Evolutionary conservation across 169 alveolate species (phyloP).

Genomic region (Babesia ovata): DNA sequence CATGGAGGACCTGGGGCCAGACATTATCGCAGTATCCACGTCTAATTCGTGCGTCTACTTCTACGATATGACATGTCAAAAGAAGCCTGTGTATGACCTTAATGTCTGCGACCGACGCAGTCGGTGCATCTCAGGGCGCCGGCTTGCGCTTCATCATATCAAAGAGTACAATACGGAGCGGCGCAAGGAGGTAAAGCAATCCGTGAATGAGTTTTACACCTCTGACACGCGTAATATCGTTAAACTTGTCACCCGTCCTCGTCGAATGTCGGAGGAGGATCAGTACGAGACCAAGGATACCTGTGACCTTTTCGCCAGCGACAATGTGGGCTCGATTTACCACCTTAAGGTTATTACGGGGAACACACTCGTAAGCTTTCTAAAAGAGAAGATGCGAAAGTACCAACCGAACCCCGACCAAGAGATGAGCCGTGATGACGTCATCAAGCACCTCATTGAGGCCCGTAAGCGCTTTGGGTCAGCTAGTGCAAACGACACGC

Average conservation of each 20-base stretch:
- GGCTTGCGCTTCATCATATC: conserved; percentile 11
- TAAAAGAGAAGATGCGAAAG: conserved; percentile 45
- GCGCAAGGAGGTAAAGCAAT: conserved; percentile 17
- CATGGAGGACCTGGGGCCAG: conserved; percentile 68
- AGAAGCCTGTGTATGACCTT: conserved; percentile 72
- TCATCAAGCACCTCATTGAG: conserved; percentile 59
- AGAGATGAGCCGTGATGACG: conserved; percentile 46
- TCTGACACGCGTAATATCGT: conserved; percentile 25
- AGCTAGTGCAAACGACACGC: conserved; percentile 54
- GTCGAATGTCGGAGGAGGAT: conserved; percentile 2
- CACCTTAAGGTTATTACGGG: conserved; percentile 71
- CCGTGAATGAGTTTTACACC: conserved; percentile 37
- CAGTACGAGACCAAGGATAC: conserved; percentile 43
- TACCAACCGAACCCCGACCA: conserved; percentile 33
- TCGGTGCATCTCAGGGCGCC: conserved; percentile 31
- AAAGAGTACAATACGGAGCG: conserved; percentile 49
- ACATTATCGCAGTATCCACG: conserved; percentile 69
- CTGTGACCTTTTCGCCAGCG: conserved; percentile 66
- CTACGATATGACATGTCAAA: conserved; percentile 73
- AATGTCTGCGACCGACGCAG: conserved; percentile 67
- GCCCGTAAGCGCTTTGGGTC: conserved; percentile 62
- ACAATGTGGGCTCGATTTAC: conserved; percentile 73
- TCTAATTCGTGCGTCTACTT: conserved; percentile 67
- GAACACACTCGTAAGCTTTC: conserved; percentile 46
- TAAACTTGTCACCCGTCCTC: conserved; percentile 46